These are phyloP conservation scores for Diversispora epigaea DNA, from an alignment of 192 early-diverging fungal species.

Conservation along the genomic window DNA sequence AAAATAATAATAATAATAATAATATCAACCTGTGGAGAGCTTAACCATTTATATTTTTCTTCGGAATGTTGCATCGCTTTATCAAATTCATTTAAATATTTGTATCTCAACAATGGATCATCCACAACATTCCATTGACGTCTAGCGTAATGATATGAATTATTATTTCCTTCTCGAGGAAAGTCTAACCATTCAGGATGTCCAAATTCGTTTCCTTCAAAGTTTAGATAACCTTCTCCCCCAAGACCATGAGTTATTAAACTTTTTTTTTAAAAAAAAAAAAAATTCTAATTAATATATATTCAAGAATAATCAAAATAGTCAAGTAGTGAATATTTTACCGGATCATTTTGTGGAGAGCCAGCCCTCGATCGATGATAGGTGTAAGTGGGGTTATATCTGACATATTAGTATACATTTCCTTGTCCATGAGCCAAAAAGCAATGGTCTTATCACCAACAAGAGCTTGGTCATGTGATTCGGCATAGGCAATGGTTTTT, in stretches of 20 bases:
- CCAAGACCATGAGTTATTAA: constrained; percentile 87
- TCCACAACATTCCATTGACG: constrained; percentile 95
- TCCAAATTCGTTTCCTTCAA: constrained; percentile 98
- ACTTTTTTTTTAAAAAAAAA: constrained; percentile 23
- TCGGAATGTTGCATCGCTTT: constrained; percentile 80
- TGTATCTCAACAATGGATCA: constrained; percentile 84
- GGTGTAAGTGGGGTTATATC: constrained; percentile 76
- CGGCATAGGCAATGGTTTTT: constrained; percentile 92
- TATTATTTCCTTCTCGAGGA: constrained; percentile 88
- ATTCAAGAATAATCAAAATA: neutral
- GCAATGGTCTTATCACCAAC: constrained; percentile 98
- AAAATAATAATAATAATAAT: neutral
- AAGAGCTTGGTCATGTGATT: constrained; percentile 96
- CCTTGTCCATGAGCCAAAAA: constrained; percentile 99
- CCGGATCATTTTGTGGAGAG: constrained; percentile 97
- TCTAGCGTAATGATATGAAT: constrained; percentile 89
- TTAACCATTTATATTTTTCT: constrained; percentile 67
- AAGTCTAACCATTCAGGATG: constrained; percentile 99
- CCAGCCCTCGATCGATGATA: constrained; percentile 89
- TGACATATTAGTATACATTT: constrained; percentile 98
- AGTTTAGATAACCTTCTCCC: constrained; percentile 95
- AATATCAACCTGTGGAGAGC: constrained; percentile 56
- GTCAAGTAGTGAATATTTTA: constrained; percentile 20
- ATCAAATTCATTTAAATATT: constrained; percentile 91
- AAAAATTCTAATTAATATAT: too few species aligned